These are phyloP conservation scores for Tetragonia tetragonoides DNA, from an alignment of 148 eudicot genomes.

Conservation along the genomic window DNA sequence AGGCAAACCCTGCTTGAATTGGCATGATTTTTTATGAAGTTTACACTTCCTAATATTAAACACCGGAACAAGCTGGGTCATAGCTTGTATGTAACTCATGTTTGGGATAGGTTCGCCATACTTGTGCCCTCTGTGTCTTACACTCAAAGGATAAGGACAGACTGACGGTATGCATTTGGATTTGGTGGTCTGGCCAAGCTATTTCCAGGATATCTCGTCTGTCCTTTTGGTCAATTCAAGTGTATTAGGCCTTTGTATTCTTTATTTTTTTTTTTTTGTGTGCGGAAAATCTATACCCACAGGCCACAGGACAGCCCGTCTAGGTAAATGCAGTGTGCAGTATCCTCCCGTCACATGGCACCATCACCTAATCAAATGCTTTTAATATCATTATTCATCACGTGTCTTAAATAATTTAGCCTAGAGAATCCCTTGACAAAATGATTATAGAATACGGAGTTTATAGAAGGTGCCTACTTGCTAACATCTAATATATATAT, in stretches of 20 bases:
- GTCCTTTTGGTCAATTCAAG: neutral
- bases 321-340: neutral
- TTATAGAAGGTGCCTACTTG: neutral
- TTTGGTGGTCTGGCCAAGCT: neutral
- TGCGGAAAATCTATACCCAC: neutral
- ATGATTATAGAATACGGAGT: neutral
- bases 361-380: neutral
- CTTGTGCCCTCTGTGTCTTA: neutral
- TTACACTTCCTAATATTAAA: neutral
- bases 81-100: neutral
- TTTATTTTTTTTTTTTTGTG: neutral
- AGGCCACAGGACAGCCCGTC: neutral
- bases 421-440: neutral
- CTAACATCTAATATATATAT: neutral
- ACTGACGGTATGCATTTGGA: neutral
- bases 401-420: too few relatives aligned
- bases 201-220: too few relatives aligned
- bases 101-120: neutral
- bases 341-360: neutral
- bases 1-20: neutral
- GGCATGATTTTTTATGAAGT: neutral
- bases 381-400: neutral
- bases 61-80: neutral
- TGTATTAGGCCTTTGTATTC: neutral
- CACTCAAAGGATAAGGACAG: neutral